Conservation (phyloP, 164 flowering plant genomes). For the Nymphaea colorata region DNA sequence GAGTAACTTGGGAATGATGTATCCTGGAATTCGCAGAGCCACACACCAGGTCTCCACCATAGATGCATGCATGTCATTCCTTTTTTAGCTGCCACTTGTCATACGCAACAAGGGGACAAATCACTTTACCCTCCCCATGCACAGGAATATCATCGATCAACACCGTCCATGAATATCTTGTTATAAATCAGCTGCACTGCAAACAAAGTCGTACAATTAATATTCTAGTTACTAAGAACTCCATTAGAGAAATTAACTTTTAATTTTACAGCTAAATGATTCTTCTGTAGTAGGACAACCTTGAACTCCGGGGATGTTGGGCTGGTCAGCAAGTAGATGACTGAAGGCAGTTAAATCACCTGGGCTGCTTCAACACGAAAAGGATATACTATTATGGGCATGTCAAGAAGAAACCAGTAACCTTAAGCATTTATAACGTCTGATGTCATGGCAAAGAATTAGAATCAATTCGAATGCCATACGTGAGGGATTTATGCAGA, state of each 20-base stretch:
- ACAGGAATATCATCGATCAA: background rate
- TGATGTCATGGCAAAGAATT: background rate
- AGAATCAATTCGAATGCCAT: background rate
- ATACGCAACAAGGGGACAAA: too few relatives aligned
- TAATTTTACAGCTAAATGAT: too few relatives aligned
- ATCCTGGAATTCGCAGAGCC: too few relatives aligned
- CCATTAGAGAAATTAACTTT: background rate
- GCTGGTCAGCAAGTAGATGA: slow-evolving; percentile 76
- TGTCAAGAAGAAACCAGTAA: background rate
- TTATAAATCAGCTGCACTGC: background rate
- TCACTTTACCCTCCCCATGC: too few relatives aligned
- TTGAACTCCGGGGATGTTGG: slow-evolving; percentile 71
- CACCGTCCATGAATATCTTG: background rate
- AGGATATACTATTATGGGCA: background rate
- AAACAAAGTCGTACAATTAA: background rate
- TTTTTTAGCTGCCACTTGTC: too few relatives aligned
- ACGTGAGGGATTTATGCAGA: background rate
- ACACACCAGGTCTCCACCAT: too few relatives aligned
- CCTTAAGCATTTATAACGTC: background rate
- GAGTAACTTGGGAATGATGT: too few relatives aligned
- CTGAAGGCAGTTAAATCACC: slow-evolving; percentile 50
- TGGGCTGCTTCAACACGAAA: slow-evolving; percentile 23
- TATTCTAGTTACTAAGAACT: background rate
- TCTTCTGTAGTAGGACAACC: slow-evolving; percentile 20
- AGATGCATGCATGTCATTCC: too few relatives aligned